These are phyloP conservation scores for Penicillium goetzii DNA, from an alignment of 495 filamentous ascomycete species.

Conservation along the genomic window DNA sequence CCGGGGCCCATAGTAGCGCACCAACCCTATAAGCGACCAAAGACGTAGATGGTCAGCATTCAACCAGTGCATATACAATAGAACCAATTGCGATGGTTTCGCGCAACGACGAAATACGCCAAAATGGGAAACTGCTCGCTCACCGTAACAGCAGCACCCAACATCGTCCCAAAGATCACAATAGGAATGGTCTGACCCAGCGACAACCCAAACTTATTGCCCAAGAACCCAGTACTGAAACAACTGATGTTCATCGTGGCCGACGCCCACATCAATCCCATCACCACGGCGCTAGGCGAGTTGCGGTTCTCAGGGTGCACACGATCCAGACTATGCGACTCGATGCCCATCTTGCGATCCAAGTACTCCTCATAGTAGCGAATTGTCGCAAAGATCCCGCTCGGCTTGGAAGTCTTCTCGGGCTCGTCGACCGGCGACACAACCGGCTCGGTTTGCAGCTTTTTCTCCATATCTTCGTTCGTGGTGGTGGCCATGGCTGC, in stretches of 20 bases:
- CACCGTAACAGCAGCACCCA: conserved; percentile 52
- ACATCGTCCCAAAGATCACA: conserved; percentile 40
- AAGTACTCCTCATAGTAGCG: conserved; percentile 51
- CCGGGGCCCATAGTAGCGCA: conserved; percentile 70
- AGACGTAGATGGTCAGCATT: not conserved
- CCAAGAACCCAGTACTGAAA: conserved; percentile 48
- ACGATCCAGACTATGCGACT: conserved; percentile 55
- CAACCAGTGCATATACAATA: not conserved
- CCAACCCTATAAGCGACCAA: conserved; percentile 26
- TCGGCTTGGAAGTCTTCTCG: conserved; percentile 21
- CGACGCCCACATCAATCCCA: conserved; percentile 57
- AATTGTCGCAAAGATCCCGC: conserved; percentile 38
- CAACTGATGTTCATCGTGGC: conserved; percentile 60
- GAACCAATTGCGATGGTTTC: not conserved
- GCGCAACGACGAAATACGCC: not conserved
- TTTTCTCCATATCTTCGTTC: conserved; percentile 52
- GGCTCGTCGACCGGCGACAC: conserved; percentile 24
- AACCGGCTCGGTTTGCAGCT: conserved; percentile 54
- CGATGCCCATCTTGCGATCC: conserved; percentile 57
- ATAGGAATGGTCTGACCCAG: conserved; percentile 41
- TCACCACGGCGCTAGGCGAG: conserved; percentile 41
- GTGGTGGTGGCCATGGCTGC: conserved; percentile 45
- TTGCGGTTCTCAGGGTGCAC: conserved; percentile 51
- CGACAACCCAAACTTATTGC: conserved; percentile 40
- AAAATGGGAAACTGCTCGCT: conserved; percentile 19